These are phyloP conservation scores for Lentithecium fluviatile DNA, from an alignment of 495 filamentous ascomycete species.

Conservation along the genomic window DNA sequence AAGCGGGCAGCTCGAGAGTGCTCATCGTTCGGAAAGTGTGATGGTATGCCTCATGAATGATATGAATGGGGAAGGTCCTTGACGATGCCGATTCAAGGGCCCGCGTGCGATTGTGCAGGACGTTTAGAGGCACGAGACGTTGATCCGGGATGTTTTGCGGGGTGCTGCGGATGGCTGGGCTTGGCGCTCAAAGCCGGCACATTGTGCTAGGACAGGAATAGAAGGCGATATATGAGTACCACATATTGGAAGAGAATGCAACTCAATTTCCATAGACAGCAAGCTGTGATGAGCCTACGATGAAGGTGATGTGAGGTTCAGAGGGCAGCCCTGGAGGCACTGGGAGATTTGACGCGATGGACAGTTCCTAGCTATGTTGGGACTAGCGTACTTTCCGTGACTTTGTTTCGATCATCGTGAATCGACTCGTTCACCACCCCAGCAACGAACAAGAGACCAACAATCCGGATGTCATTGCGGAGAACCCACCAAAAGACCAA, in stretches of 20 bases:
- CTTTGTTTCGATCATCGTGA: not conserved
- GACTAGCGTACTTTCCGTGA: no score
- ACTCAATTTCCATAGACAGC: not conserved
- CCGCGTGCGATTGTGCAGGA: conserved; percentile 15
- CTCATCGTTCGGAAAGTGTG: no score
- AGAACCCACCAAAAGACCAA: conserved; percentile 29
- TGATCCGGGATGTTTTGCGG: conserved; percentile 17
- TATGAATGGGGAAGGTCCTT: not conserved
- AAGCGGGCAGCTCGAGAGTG: no score
- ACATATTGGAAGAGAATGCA: no score
- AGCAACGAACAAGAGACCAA: not conserved
- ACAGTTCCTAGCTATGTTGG: no score
- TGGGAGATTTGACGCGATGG: no score
- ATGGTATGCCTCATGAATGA: no score
- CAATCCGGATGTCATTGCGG: not conserved
- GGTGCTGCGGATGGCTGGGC: conserved; percentile 30
- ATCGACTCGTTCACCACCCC: not conserved
- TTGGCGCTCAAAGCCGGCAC: conserved; percentile 12
- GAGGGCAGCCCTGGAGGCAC: no score
- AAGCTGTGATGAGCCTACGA: not conserved
- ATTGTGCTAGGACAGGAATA: not conserved
- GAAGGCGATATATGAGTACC: conserved; percentile 1
- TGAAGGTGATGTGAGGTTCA: no score
- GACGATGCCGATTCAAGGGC: not conserved
- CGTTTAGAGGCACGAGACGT: conserved; percentile 18